Evolutionary conservation across 345 rosid genomes (phyloP).

Genomic region (Brassica nigra): DNA sequence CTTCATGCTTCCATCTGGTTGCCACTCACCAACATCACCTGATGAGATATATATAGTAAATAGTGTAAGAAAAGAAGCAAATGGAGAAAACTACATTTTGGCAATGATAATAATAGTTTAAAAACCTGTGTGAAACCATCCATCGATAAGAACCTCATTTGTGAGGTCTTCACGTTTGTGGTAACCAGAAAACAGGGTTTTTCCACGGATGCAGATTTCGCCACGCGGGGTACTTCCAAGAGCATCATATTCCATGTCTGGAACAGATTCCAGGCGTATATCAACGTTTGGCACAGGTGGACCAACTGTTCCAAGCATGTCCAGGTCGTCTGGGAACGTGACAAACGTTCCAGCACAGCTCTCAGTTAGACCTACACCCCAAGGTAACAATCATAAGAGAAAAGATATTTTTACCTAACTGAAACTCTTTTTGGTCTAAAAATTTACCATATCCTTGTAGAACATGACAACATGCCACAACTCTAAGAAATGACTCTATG

Average conservation of each 20-base stretch:
- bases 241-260: slow-evolving; percentile 85
- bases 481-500: slow-evolving; percentile 79
- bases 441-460: slow-evolving; percentile 84
- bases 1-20: slow-evolving; percentile 87
- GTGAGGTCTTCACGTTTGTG: slow-evolving; percentile 84
- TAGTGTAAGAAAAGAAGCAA: neutral
- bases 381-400: neutral
- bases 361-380: slow-evolving; percentile 73
- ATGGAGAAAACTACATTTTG: neutral
- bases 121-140: slow-evolving; percentile 90
- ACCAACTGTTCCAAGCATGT: slow-evolving; percentile 87
- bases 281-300: slow-evolving; percentile 95
- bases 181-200: slow-evolving; percentile 70
- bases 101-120: neutral
- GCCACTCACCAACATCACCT: slow-evolving; percentile 97
- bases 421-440: neutral
- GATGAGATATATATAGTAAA: slow-evolving; percentile 2
- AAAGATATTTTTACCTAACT: neutral
- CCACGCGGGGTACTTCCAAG: slow-evolving; percentile 73
- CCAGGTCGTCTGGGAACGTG: slow-evolving; percentile 66
- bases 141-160: slow-evolving; percentile 71
- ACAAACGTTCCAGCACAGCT: slow-evolving; percentile 90
- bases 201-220: slow-evolving; percentile 75
- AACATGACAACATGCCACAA: slow-evolving; percentile 87
- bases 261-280: slow-evolving; percentile 76